phyloP scores from a whole-genome alignment of 192 early-diverging fungal species.

The Coemansia erecta region DNA sequence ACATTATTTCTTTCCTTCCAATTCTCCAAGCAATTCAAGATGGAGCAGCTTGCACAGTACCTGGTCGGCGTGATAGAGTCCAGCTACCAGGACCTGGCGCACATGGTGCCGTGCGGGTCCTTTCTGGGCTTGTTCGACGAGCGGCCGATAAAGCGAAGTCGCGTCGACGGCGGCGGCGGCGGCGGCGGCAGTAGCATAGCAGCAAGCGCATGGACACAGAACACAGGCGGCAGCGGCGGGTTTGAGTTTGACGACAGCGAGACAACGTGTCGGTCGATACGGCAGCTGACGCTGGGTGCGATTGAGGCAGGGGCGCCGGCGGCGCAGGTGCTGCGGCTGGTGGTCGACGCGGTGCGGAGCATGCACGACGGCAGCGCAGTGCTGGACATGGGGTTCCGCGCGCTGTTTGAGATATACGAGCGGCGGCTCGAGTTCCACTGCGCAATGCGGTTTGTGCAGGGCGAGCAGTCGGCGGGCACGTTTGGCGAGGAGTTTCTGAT shows the following conservation, averaged over 20 bases:
- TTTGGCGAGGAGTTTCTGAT: slow-evolving; percentile 52
- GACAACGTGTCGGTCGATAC: slow-evolving; percentile 26
- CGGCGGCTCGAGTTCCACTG: slow-evolving; percentile 42
- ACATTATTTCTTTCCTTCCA: not conserved
- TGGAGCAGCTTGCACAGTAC: slow-evolving; percentile 38
- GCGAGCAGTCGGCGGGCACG: slow-evolving; percentile 1
- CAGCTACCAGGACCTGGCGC: slow-evolving; percentile 48
- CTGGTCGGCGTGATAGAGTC: slow-evolving; percentile 42
- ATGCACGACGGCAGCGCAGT: slow-evolving; percentile 48
- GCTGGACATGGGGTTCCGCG: slow-evolving; percentile 47
- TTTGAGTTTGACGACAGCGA: slow-evolving; percentile 53
- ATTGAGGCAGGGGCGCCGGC: slow-evolving; percentile 15
- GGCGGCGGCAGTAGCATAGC: too few relatives aligned
- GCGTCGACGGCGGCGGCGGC: slow-evolving; percentile 1
- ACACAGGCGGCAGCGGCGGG: not conserved
- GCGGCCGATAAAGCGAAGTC: slow-evolving; percentile 44
- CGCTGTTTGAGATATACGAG: slow-evolving; percentile 45
- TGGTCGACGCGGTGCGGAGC: slow-evolving; percentile 41
- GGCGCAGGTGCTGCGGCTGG: slow-evolving; percentile 29
- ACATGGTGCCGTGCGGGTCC: slow-evolving; percentile 50
- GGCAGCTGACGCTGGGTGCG: slow-evolving; percentile 24
- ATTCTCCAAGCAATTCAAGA: slow-evolving; percentile 6
- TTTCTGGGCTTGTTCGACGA: slow-evolving; percentile 52
- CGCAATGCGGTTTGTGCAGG: slow-evolving; percentile 30
- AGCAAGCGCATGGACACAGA: too few relatives aligned